Evolutionary conservation across 768 basidiomycete genomes (phyloP).

Genomic region (Calocera cornea): DNA sequence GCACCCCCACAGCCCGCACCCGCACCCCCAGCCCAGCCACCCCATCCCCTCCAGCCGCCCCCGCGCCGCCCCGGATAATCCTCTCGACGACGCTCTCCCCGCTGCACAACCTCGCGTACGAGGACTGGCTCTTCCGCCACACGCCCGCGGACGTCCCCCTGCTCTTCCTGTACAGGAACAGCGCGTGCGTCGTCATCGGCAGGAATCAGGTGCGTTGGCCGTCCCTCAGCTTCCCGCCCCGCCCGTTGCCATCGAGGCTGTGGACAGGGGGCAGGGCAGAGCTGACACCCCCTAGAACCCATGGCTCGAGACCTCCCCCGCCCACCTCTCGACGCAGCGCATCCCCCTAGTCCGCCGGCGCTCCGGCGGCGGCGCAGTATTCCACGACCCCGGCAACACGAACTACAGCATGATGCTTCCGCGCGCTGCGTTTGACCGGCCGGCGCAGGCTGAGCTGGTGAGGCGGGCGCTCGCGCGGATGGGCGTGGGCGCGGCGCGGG

Average conservation of each 20-base stretch:
- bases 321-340: background rate
- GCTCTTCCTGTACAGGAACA: slow-evolving; percentile 75
- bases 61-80: slow-evolving; percentile 15
- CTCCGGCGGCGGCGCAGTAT: background rate
- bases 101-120: slow-evolving; percentile 78
- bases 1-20: background rate
- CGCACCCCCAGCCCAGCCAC: slow-evolving; percentile 6
- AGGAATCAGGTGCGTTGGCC: slow-evolving; percentile 48
- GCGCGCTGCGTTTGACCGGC: slow-evolving; percentile 63
- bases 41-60: slow-evolving; percentile 40
- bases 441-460: slow-evolving; percentile 62
- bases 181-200: slow-evolving; percentile 83
- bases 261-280: too few relatives aligned
- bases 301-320: background rate
- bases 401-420: slow-evolving; percentile 93
- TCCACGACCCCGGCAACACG: slow-evolving; percentile 88
- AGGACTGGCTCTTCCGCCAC: slow-evolving; percentile 86
- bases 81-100: slow-evolving; percentile 68
- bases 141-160: slow-evolving; percentile 52
- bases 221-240: background rate
- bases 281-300: background rate
- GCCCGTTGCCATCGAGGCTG: too few relatives aligned
- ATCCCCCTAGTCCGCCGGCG: too few relatives aligned
- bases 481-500: slow-evolving; percentile 50
- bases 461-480: slow-evolving; percentile 61